Evolutionary conservation across 2,329 filamentous ascomycete genomes (phyloP).

Genomic region (Pyrenochaeta sp.): DNA sequence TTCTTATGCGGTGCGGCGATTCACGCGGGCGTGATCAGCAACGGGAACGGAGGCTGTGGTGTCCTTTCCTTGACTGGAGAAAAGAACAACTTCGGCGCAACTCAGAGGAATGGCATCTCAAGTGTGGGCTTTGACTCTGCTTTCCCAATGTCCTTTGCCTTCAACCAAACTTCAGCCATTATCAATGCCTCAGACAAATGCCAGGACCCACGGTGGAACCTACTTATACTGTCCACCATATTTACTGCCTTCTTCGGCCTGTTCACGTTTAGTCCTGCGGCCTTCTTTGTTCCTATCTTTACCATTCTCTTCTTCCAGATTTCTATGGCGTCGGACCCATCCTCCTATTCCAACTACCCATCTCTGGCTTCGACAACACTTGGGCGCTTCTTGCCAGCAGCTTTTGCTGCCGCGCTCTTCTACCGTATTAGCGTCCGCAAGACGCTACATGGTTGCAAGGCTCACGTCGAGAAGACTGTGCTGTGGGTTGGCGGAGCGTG

Average conservation of each 20-base stretch:
- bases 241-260: constrained; percentile 43
- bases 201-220: constrained; percentile 44
- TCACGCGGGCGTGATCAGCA: constrained; percentile 42
- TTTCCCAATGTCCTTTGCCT: constrained; percentile 47
- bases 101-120: constrained; percentile 39
- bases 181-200: constrained; percentile 31
- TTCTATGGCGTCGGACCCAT: constrained; percentile 48
- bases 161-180: constrained; percentile 28
- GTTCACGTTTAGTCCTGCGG: constrained; percentile 38
- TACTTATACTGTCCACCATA: constrained; percentile 43
- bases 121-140: constrained; percentile 44
- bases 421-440: constrained; percentile 39
- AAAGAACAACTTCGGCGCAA: constrained; percentile 30
- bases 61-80: constrained; percentile 38
- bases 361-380: constrained; percentile 43
- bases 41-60: constrained; percentile 46
- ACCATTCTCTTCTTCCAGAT: constrained; percentile 46
- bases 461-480: constrained; percentile 48
- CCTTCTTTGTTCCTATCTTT: constrained; percentile 43
- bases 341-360: constrained; percentile 38
- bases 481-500: constrained; percentile 48
- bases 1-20: constrained; percentile 50
- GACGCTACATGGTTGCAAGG: constrained; percentile 37
- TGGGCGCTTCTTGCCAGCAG: constrained; percentile 45
- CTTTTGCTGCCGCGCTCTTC: constrained; percentile 39